These are phyloP conservation scores for Suillus hirtellus DNA, from an alignment of 768 basidiomycete genomes.

Conservation along the genomic window DNA sequence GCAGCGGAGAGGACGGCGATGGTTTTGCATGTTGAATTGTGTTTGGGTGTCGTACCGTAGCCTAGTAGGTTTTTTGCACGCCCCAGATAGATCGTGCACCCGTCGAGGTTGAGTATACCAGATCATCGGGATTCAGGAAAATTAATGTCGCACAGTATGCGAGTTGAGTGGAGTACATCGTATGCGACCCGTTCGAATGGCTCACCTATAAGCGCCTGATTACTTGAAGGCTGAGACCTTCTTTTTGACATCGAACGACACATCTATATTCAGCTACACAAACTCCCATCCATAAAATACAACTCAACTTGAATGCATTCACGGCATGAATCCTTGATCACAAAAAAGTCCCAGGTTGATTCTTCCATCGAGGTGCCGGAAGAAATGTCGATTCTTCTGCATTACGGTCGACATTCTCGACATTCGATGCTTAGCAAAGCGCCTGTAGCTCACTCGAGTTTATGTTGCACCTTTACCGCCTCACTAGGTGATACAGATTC, in stretches of 20 bases:
- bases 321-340: conserved; percentile 8
- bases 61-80: neutral
- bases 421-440: neutral
- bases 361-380: neutral
- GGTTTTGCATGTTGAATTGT: neutral
- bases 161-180: too few species aligned
- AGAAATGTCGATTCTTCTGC: neutral
- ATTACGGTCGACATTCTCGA: neutral
- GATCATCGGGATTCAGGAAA: neutral
- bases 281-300: too few species aligned
- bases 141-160: neutral
- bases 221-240: neutral
- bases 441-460: neutral
- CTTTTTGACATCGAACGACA: neutral
- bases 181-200: neutral
- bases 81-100: neutral
- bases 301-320: neutral
- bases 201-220: neutral
- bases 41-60: neutral
- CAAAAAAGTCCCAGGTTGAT: neutral
- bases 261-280: neutral
- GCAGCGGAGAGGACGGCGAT: neutral
- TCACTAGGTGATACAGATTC: too few species aligned
- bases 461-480: neutral
- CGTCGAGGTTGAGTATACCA: neutral